Evolutionary conservation across 352 stramenopile genomes (phyloP).

Genomic region (Pythium brachiatum): DNA sequence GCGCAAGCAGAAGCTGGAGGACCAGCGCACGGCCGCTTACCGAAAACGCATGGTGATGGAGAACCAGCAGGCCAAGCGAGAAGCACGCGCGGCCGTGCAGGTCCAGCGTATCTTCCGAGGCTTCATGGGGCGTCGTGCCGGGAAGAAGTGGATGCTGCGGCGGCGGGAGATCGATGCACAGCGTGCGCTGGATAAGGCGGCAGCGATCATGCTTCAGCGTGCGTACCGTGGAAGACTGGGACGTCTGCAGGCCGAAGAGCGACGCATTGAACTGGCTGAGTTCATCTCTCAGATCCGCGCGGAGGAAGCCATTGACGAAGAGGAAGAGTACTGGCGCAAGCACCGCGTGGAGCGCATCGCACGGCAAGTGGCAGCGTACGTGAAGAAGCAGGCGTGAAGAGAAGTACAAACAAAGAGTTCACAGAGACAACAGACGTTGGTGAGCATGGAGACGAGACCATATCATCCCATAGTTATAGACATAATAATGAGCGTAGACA

Average conservation of each 20-base stretch:
- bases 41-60: conserved; percentile 57
- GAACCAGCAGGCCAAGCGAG: conserved; percentile 61
- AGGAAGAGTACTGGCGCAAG: conserved; percentile 71
- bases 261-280: conserved; percentile 89
- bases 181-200: conserved; percentile 67
- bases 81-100: conserved; percentile 42
- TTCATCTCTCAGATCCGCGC: conserved; percentile 91
- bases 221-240: conserved; percentile 85
- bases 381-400: conserved; percentile 50
- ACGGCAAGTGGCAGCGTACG: conserved; percentile 52
- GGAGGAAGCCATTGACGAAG: conserved; percentile 89
- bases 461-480: not conserved
- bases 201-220: conserved; percentile 83
- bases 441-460: too few relatives aligned
- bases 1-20: conserved; percentile 64
- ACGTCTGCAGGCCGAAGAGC: conserved; percentile 74
- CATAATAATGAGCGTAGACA: not conserved
- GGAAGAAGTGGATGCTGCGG: conserved; percentile 79
- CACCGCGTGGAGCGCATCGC: conserved; percentile 54
- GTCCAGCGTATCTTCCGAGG: conserved; percentile 80
- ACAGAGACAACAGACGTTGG: too few relatives aligned
- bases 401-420: not conserved
- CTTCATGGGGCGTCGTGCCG: conserved; percentile 77
- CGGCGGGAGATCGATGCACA: conserved; percentile 84
- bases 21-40: conserved; percentile 60